Conservation (phyloP, 441 rosid species). For the Populus hybrid region DNA sequence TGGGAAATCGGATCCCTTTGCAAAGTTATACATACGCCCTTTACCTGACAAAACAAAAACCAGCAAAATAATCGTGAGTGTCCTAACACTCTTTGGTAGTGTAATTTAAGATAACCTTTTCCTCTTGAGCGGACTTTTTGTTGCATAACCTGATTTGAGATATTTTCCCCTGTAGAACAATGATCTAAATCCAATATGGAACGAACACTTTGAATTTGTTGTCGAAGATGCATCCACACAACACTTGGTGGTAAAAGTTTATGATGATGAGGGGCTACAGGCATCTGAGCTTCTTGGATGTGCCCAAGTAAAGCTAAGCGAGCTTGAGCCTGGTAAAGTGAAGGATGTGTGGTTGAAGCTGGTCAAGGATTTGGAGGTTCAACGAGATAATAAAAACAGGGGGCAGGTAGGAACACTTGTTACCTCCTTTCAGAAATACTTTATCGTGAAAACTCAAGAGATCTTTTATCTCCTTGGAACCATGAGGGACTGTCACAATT, state of each 20-base stretch:
- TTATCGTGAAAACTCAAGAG: background rate
- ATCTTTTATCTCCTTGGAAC: background rate
- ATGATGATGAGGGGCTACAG: conserved; percentile 85
- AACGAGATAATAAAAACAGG: conserved; percentile 83
- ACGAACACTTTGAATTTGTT: conserved; percentile 80
- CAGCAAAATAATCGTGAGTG: conserved; percentile 79
- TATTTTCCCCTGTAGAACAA: conserved; percentile 49
- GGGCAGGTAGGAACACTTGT: conserved; percentile 57
- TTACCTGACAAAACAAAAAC: conserved; percentile 63
- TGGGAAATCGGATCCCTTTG: conserved; percentile 97
- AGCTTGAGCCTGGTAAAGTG: conserved; percentile 85
- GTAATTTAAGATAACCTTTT: background rate
- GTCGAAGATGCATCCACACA: conserved; percentile 87
- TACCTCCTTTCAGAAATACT: background rate
- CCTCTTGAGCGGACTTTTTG: background rate
- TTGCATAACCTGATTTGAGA: conserved; percentile 1
- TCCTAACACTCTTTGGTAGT: background rate
- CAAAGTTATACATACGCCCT: conserved; percentile 72
- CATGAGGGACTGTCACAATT: background rate
- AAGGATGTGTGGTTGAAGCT: conserved; percentile 83
- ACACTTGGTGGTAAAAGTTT: conserved; percentile 68
- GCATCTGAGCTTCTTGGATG: conserved; percentile 79
- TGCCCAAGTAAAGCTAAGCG: conserved; percentile 60
- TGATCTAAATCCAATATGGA: conserved; percentile 88
- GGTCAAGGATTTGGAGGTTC: conserved; percentile 84